Percentiles rank a stretch among this genome's conserved stretches.
These are phyloP conservation scores for Flaveria robusta DNA, from an alignment of 129 eudicot species.

Conservation along the genomic window DNA sequence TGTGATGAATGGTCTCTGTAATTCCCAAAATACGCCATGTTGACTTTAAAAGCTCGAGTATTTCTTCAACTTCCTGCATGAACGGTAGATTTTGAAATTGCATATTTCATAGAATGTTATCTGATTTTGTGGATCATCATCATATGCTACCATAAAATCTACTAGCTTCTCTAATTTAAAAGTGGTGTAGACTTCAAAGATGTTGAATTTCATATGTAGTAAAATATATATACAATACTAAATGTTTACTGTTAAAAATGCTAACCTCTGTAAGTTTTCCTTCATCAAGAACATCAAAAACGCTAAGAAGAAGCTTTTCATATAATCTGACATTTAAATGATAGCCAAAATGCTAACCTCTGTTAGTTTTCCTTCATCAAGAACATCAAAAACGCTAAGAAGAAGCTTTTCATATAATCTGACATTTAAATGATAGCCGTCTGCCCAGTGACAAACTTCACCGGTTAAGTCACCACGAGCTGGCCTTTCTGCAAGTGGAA, in stretches of 20 bases:
- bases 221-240: slow-evolving; percentile 6
- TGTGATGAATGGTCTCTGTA: slow-evolving; percentile 91
- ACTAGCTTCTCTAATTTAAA: neutral
- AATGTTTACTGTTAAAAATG: slow-evolving; percentile 2
- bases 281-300: slow-evolving; percentile 96
- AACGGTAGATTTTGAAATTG: slow-evolving; percentile 6
- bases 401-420: slow-evolving; percentile 87
- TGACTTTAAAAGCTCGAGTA: slow-evolving; percentile 93
- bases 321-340: slow-evolving; percentile 89
- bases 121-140: slow-evolving; percentile 13
- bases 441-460: slow-evolving; percentile 99
- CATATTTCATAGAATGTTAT: slow-evolving; percentile 17
- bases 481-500: slow-evolving; percentile 97
- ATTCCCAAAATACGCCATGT: slow-evolving; percentile 97
- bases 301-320: slow-evolving; percentile 85
- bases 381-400: slow-evolving; percentile 89
- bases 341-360: slow-evolving; percentile 99
- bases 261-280: slow-evolving; percentile 98
- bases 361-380: slow-evolving; percentile 97
- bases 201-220: slow-evolving; percentile 5
- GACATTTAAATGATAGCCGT: slow-evolving; percentile 96
- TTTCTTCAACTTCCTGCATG: slow-evolving; percentile 95
- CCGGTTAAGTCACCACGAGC: slow-evolving; percentile 99
- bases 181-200: slow-evolving; percentile 24
- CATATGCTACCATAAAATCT: slow-evolving; percentile 19